These are phyloP conservation scores for Talaromyces borbonicus DNA, from an alignment of 495 filamentous ascomycete genomes.

Conservation along the genomic window DNA sequence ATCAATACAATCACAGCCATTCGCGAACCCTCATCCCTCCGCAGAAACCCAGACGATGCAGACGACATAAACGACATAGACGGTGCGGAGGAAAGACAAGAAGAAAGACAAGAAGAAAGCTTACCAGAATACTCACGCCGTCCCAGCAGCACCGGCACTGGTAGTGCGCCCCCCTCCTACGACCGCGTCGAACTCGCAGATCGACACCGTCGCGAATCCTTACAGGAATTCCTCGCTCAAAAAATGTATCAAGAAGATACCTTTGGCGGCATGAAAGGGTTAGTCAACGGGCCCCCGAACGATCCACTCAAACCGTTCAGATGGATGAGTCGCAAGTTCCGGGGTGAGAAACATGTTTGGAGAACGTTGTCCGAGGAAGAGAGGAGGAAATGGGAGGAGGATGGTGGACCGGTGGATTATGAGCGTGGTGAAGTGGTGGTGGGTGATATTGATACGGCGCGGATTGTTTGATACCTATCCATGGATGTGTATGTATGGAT, in stretches of 20 bases:
- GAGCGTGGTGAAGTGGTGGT: not conserved
- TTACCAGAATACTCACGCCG: slow-evolving; percentile 1
- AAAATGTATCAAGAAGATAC: slow-evolving; percentile 1
- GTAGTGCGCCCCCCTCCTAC: slow-evolving; percentile 7
- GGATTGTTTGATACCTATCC: not conserved
- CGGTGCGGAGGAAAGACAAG: too few species aligned
- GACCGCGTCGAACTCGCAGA: not conserved
- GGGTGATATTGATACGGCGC: slow-evolving; percentile 2
- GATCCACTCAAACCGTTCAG: slow-evolving; percentile 5
- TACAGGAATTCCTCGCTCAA: slow-evolving; percentile 1
- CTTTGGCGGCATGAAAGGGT: not conserved
- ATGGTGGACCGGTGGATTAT: not conserved
- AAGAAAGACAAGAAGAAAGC: not conserved
- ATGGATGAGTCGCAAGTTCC: slow-evolving; percentile 6
- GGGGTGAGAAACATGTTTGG: slow-evolving; percentile 7
- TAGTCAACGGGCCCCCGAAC: slow-evolving; percentile 2
- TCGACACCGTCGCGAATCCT: not conserved
- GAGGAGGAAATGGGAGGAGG: slow-evolving; percentile 7
- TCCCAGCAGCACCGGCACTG: not conserved
- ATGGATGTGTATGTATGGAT: too few species aligned
- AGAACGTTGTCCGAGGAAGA: slow-evolving; percentile 5
- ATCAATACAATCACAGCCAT: too few species aligned
- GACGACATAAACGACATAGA: too few species aligned
- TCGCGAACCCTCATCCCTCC: too few species aligned
- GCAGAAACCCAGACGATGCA: too few species aligned